These are phyloP conservation scores for Arthrobotrys sphaeroides DNA, from an alignment of 2,329 filamentous ascomycete genomes.

Conservation along the genomic window DNA sequence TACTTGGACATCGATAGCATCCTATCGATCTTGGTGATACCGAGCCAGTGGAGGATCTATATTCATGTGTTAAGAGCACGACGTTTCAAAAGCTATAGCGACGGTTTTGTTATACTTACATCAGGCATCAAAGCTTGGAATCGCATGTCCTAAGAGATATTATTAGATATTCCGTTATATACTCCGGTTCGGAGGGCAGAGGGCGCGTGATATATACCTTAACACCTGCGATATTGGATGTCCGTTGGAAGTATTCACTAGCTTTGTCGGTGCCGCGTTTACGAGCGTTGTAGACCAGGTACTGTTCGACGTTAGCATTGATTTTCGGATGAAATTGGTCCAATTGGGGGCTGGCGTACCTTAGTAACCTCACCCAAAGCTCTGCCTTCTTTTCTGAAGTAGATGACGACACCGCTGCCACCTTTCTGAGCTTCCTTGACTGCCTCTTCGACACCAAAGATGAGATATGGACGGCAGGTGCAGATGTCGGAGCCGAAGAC, in stretches of 20 bases:
- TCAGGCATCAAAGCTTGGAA: conserved; percentile 99
- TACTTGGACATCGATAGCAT: conserved; percentile 99
- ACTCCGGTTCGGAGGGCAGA: background rate
- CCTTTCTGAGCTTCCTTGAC: conserved; percentile 96
- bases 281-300: conserved; percentile 76
- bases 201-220: conserved; percentile 67
- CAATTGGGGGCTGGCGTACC: conserved; percentile 64
- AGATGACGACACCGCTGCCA: conserved; percentile 93
- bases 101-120: conserved; percentile 57
- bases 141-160: conserved; percentile 73
- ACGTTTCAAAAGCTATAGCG: background rate
- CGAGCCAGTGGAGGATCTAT: conserved; percentile 90
- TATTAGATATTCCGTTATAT: conserved; percentile 51
- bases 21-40: conserved; percentile 96
- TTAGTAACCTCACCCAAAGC: conserved; percentile 96
- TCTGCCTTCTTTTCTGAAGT: conserved; percentile 96
- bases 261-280: conserved; percentile 82
- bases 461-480: conserved; percentile 93
- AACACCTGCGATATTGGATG: conserved; percentile 95
- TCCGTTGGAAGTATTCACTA: conserved; percentile 89
- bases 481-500: conserved; percentile 98
- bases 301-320: conserved; percentile 42
- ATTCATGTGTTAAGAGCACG: conserved; percentile 11
- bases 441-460: conserved; percentile 96
- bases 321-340: background rate